Percentiles rank a stretch among this genome's conserved stretches.
phyloP scores from a whole-genome alignment of 371 early-diverging fungal genomes.

The Capillidium heterosporum region DNA sequence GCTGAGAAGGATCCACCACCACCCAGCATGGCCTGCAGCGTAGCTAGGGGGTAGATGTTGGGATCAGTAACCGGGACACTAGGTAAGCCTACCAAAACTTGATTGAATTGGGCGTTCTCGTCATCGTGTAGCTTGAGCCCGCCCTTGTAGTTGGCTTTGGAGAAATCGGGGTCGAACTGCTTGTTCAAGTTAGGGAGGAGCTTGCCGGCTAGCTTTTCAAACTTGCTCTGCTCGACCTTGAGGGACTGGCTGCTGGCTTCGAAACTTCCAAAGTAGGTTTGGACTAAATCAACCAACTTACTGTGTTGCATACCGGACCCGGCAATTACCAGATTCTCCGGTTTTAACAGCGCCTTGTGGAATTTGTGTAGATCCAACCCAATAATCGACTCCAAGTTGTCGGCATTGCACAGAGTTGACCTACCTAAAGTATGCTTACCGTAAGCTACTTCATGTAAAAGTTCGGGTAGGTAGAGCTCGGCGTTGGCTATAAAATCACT shows the following conservation, averaged over 20 bases:
- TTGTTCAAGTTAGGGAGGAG: neutral
- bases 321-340: slow-evolving; percentile 80
- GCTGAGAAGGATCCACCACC: slow-evolving; percentile 95
- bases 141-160: slow-evolving; percentile 60
- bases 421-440: slow-evolving; percentile 66
- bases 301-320: slow-evolving; percentile 79
- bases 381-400: slow-evolving; percentile 41
- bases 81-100: slow-evolving; percentile 80
- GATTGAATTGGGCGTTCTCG: slow-evolving; percentile 47
- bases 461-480: slow-evolving; percentile 71
- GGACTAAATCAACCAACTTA: slow-evolving; percentile 48
- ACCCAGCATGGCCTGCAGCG: slow-evolving; percentile 76
- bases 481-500: slow-evolving; percentile 66
- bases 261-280: slow-evolving; percentile 41
- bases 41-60: slow-evolving; percentile 82
- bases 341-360: slow-evolving; percentile 61
- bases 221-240: neutral
- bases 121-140: slow-evolving; percentile 44
- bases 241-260: neutral
- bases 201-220: neutral
- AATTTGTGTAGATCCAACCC: slow-evolving; percentile 44
- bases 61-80: slow-evolving; percentile 58
- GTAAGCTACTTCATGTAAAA: slow-evolving; percentile 71
- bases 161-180: slow-evolving; percentile 14
- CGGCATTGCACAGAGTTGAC: slow-evolving; percentile 54